Evolutionary conservation across 148 eudicot genomes (phyloP), one percentile per base, ranked within the genome.

Genomic region (Nepenthes gracilis): DNA sequence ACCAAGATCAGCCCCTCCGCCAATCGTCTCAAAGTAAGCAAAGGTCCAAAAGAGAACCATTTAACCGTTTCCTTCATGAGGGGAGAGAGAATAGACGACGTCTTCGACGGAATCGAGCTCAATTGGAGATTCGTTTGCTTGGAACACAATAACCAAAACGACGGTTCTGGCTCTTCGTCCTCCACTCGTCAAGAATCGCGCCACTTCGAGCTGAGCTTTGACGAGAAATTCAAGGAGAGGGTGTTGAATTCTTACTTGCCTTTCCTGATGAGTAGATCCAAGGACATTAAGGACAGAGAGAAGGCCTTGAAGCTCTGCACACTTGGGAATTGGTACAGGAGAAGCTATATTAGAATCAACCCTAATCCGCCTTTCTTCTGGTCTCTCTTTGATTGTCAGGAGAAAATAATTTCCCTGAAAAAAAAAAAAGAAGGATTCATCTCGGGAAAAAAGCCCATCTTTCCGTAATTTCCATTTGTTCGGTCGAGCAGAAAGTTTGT

Each of bases 201-300:
- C 47, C 53, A 54, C 58, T 23, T 40, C 23, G 51, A 40, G 51
- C 51, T 60, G 12, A 45, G 33, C 33, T 60, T 60, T 13, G 10
- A 15, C 33, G 43, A 45, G 36, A 45, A 43, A 13, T 9, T 67
- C 10, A 75, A 71, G 53, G 75, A 71, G 13, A 54, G 12, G 15
- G 56, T 75, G 2, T 57, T 75, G 4, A 62, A 60, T 34, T 59
- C 72, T 6, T 75, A 71, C 59, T 14, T 75, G 37, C 72, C 75
- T 34, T 47, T 36, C 36, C 57, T 75, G 50, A 49, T 71, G 36
- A 55, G 66, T 1, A 37, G 11, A 2, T 63, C 62, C 36, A 70
- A 75, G 58, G 67, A 61, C 2, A 64, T 50, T 55, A 35, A 14
- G 5, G 72, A 67, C 40, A 33, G 4, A 32, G 56, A 56, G n/a